phyloP scores from a whole-genome alignment of 352 stramenopile genomes.

The Thalassiosira livingstoniorum region DNA sequence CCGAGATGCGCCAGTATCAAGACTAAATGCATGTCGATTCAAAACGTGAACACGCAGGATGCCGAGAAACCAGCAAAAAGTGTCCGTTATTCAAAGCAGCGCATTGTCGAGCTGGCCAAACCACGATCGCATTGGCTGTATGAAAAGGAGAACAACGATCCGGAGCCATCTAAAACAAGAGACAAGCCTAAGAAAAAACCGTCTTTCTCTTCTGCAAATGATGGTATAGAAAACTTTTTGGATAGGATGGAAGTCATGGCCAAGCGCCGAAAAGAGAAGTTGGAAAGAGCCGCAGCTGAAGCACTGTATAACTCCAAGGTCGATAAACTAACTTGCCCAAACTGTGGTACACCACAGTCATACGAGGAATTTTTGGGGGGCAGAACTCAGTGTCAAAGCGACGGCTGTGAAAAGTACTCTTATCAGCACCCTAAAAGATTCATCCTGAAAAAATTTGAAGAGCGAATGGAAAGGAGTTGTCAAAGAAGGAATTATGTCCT shows the following conservation, averaged over 20 bases:
- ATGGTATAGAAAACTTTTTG: constrained; percentile 33
- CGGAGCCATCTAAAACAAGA: constrained; percentile 6
- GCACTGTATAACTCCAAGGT: constrained; percentile 37
- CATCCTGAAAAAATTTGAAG: constrained; percentile 26
- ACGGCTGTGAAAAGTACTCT: constrained; percentile 17
- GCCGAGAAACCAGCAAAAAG: constrained; percentile 12
- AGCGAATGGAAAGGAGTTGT: constrained; percentile 30
- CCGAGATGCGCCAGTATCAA: constrained; percentile 8
- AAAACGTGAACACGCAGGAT: neutral
- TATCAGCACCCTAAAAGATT: constrained; percentile 25
- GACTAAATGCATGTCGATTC: constrained; percentile 19
- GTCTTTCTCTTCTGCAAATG: neutral
- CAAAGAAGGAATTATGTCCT: constrained; percentile 17
- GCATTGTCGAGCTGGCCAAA: constrained; percentile 30
- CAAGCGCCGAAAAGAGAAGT: constrained; percentile 29
- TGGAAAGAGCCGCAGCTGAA: constrained; percentile 23
- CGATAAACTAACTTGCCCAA: constrained; percentile 37
- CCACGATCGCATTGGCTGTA: constrained; percentile 28
- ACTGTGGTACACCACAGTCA: constrained; percentile 43
- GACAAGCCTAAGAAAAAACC: constrained; percentile 21
- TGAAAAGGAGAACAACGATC: constrained; percentile 7
- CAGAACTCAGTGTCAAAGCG: constrained; percentile 24
- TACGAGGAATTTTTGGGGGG: constrained; percentile 33
- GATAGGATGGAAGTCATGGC: constrained; percentile 48
- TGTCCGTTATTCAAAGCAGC: constrained; percentile 32